Percentiles rank a stretch among this genome's conserved stretches.
Evolutionary conservation across 106 monocot genomes (phyloP).

Genomic region (Cymbidium sinense): DNA sequence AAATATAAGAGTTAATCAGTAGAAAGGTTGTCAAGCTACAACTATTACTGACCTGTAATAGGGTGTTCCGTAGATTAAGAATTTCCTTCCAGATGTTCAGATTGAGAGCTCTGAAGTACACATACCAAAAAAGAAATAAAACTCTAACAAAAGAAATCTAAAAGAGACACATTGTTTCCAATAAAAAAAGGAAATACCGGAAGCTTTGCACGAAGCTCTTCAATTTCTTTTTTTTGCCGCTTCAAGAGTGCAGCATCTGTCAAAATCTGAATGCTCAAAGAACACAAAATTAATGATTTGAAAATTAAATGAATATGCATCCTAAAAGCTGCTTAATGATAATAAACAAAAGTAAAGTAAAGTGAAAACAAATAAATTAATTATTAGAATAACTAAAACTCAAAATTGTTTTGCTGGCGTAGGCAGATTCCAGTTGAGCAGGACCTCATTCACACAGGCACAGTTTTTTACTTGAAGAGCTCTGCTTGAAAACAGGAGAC

Average conservation of each 20-base stretch:
- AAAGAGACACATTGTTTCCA: not conserved
- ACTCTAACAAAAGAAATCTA: not conserved
- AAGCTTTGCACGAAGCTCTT: conserved; percentile 86
- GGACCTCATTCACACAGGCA: conserved; percentile 91
- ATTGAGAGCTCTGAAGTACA: conserved; percentile 62
- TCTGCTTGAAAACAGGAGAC: conserved; percentile 89
- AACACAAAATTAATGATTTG: not conserved
- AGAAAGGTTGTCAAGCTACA: not conserved
- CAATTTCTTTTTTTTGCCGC: conserved; percentile 89
- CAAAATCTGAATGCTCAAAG: conserved; percentile 48
- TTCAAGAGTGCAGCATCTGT: conserved; percentile 94
- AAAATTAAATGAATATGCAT: not conserved
- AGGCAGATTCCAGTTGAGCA: not conserved
- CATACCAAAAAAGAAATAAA: conserved; percentile 6
- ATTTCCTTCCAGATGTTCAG: conserved; percentile 95
- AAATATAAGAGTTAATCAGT: not conserved
- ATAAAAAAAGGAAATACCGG: conserved; percentile 24
- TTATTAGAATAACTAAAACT: not conserved
- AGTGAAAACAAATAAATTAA: not conserved
- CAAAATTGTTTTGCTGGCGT: not conserved
- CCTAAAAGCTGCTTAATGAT: not conserved
- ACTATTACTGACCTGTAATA: conserved; percentile 56
- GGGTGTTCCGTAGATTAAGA: conserved; percentile 72
- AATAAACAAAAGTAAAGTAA: conserved; percentile 3
- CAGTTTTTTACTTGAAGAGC: conserved; percentile 82